Conservation (phyloP, 768 basidiomycete genomes). For the Hydnomerulius pinastri region DNA sequence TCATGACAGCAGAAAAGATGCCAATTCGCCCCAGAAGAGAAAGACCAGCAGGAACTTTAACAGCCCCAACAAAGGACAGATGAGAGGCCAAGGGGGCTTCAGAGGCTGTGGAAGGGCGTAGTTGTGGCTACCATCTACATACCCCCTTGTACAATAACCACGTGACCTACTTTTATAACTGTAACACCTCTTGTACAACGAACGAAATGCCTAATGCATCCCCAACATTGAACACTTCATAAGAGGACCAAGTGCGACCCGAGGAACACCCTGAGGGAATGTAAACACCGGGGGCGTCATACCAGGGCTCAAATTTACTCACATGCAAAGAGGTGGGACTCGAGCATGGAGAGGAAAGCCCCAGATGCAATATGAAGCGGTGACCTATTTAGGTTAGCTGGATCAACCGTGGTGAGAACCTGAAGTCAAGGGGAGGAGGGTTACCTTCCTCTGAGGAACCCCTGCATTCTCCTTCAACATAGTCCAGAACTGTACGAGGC, state of each 20-base stretch:
- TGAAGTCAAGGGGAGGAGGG: background rate
- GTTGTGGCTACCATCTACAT: too few relatives aligned
- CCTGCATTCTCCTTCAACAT: background rate
- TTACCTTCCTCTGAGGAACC: background rate
- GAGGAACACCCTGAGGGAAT: background rate
- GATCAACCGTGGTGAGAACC: conserved; percentile 3
- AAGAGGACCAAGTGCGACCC: background rate
- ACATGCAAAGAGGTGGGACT: too few relatives aligned
- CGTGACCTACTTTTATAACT: too few relatives aligned
- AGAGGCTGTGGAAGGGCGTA: too few relatives aligned
- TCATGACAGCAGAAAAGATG: background rate
- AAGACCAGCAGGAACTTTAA: too few relatives aligned
- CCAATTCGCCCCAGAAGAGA: background rate
- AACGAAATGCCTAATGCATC: too few relatives aligned
- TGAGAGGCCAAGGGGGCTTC: too few relatives aligned
- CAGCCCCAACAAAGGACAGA: too few relatives aligned
- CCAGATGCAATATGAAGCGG: background rate
- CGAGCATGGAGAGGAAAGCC: conserved; percentile 2
- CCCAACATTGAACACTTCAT: too few relatives aligned
- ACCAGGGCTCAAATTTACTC: conserved; percentile 1
- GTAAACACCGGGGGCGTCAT: background rate
- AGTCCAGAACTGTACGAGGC: background rate
- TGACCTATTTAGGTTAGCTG: conserved; percentile 4
- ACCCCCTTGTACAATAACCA: too few relatives aligned
- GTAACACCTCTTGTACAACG: too few relatives aligned